Evolutionary conservation across 371 early-diverging fungal genomes (phyloP).

Genomic region (Funneliformis caledonium): DNA sequence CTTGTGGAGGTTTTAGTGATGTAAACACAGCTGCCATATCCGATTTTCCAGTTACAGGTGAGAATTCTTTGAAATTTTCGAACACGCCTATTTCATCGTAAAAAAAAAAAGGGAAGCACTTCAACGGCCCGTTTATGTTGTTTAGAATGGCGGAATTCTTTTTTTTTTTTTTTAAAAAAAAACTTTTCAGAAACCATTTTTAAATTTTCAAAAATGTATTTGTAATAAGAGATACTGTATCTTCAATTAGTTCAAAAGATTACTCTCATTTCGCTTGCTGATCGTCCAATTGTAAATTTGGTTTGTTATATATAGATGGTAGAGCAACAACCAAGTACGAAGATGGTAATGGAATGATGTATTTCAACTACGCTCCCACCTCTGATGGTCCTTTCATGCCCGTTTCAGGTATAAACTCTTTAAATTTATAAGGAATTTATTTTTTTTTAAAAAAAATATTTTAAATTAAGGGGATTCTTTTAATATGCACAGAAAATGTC

Average conservation of each 20-base stretch:
- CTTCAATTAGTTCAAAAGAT: no score
- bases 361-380: neutral
- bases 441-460: neutral
- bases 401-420: conserved; percentile 1
- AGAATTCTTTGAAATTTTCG: neutral
- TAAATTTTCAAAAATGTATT: no score
- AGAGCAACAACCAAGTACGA: neutral
- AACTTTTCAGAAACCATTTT: no score
- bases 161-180: neutral
- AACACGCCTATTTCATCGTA: no score
- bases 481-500: neutral
- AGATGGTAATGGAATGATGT: neutral
- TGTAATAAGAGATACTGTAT: no score
- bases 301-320: neutral
- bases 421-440: neutral
- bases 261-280: no score
- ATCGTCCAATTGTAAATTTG: no score
- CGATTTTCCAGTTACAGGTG: neutral
- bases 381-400: conserved; percentile 4
- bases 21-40: neutral
- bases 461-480: neutral
- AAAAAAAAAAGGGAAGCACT: no score
- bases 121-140: neutral
- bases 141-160: neutral
- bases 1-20: conserved; percentile 22